These are phyloP conservation scores for Solanum hybrid DNA, from an alignment of 305 asterid genomes.

Conservation along the genomic window DNA sequence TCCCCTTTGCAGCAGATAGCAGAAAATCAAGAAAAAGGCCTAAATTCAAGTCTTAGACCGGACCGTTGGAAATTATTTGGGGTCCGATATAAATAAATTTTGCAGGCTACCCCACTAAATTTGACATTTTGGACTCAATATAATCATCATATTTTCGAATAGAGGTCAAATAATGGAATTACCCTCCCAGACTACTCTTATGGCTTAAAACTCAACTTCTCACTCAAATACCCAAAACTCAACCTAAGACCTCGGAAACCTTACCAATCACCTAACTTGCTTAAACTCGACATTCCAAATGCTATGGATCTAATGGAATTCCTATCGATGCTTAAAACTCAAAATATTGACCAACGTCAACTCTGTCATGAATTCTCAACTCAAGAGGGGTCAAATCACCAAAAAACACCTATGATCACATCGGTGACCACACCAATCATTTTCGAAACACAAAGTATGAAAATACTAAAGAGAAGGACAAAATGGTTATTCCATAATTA, in stretches of 20 bases:
- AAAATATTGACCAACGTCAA: not conserved
- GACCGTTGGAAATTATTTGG: not conserved
- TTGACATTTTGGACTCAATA: not conserved
- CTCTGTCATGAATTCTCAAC: not conserved
- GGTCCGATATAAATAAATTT: not conserved
- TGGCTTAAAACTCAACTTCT: not conserved
- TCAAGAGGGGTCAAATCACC: not conserved
- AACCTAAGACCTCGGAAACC: not conserved
- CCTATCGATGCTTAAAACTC: not conserved
- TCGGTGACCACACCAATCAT: not conserved
- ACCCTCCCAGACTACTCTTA: not conserved
- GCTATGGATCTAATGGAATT: not conserved
- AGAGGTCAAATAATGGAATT: not conserved
- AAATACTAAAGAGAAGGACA: not conserved
- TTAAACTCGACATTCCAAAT: not conserved
- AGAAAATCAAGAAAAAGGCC: not conserved
- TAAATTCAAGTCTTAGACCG: not conserved
- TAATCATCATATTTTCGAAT: too few relatives aligned
- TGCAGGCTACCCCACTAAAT: not conserved
- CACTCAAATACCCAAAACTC: not conserved
- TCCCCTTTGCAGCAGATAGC: not conserved
- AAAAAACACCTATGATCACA: not conserved
- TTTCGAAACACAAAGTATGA: too few relatives aligned
- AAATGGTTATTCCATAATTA: not conserved
- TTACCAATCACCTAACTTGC: not conserved